Conservation (phyloP, 176 grass and related monocot species). For the Tillandsia fasciculata region DNA sequence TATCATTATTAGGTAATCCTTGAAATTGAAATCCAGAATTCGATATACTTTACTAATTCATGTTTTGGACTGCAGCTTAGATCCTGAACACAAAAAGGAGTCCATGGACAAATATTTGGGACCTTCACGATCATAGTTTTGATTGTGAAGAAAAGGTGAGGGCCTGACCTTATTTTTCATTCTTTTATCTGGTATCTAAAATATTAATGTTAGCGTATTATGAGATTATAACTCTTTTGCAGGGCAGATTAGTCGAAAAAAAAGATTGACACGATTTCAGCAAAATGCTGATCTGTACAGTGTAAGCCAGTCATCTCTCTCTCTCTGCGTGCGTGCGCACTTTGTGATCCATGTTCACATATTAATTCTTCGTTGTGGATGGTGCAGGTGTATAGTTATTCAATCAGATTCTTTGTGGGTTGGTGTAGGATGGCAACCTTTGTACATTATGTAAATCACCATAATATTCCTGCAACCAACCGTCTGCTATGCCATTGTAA, state of each 20-base stretch:
- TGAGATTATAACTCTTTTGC: slow-evolving; percentile 11
- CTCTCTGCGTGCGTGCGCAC: too few species aligned
- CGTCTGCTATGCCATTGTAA: not conserved
- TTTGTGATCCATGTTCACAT: too few species aligned
- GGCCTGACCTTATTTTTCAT: not conserved
- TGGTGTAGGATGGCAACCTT: slow-evolving; percentile 3
- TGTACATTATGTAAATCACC: slow-evolving; percentile 28
- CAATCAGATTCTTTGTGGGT: slow-evolving; percentile 28
- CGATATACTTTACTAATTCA: not conserved
- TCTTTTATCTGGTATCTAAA: slow-evolving; percentile 13
- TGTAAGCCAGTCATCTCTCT: slow-evolving; percentile 21
- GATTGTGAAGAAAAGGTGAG: slow-evolving; percentile 12
- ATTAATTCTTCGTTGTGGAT: slow-evolving; percentile 12
- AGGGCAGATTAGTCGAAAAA: slow-evolving; percentile 8
- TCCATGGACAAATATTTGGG: slow-evolving; percentile 76
- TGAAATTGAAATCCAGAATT: not conserved
- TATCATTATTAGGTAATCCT: not conserved
- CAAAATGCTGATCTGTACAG: slow-evolving; percentile 20
- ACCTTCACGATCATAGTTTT: slow-evolving; percentile 45
- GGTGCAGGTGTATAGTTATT: slow-evolving; percentile 27
- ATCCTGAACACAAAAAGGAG: slow-evolving; percentile 96
- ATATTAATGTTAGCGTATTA: slow-evolving; percentile 6
- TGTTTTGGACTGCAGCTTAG: slow-evolving; percentile 48
- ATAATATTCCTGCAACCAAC: not conserved
- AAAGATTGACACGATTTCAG: not conserved